Evolutionary conservation across 1,284 basidiomycete species (phyloP), one percentile per base, ranked within the genome.

Genomic region (Agroathelia rolfsii): DNA sequence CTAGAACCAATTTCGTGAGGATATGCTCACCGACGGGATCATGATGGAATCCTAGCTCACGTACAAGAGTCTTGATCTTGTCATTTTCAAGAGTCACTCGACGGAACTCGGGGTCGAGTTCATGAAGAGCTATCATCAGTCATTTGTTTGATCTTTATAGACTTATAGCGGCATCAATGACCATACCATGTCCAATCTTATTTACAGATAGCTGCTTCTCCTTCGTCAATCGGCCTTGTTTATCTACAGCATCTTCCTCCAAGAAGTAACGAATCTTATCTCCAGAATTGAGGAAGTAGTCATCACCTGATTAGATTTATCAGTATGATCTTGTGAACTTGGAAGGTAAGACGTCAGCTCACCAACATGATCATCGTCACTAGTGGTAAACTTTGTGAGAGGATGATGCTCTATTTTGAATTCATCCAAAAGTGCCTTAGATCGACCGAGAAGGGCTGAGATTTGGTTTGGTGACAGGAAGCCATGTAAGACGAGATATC

Each of bases 231-330:
- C 73, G 74, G 14, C 76, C 78, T 24, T 66, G 48, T 23, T 58
- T 48, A 47, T 72, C 67, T 6, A 88, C 61, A 0, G 87, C 87
- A 35, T 79, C 86, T 46, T 82, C 76, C 49, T 94, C 90, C 24
- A 93, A 61, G 52, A 94, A 94, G 55, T 77, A 92, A 2, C 83
- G 73, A 57, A 92, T 86, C 67, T 95, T 94, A 55, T 96, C 88
- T 1, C 88, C 88, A 1, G 85, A 90, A 9, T 65, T 72, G 35
- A 97, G 62, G 50, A 98, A 98, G 55, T 97, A 97, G 16, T 87
- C 76, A 50, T 97, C 90, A 0, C 90, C 89, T 23, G 88, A 68
- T 45, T 90, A 85, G 34, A 78, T 60, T 35, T 70, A 69, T 40
- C 80, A 76, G 10, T 73, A 71, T 7, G 69, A 69, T 0, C 90